These are phyloP conservation scores for Botrytis elliptica DNA, from an alignment of 2,329 filamentous ascomycete species.

Conservation along the genomic window DNA sequence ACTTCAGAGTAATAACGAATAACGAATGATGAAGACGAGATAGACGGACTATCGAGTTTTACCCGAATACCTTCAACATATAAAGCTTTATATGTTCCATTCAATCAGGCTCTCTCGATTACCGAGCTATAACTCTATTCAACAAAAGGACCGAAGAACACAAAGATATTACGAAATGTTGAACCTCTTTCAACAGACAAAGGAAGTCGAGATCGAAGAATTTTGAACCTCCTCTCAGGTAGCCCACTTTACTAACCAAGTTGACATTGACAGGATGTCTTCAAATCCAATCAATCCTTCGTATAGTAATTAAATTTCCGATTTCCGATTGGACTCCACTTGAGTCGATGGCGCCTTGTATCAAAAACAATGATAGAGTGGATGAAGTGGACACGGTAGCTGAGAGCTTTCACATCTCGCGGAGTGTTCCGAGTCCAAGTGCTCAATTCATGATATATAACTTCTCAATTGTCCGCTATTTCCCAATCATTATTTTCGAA, in stretches of 20 bases:
- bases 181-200: not conserved
- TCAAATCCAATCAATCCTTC: not conserved
- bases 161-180: slow-evolving; percentile 14
- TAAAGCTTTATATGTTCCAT: not conserved
- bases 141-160: slow-evolving; percentile 15
- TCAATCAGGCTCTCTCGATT: not conserved
- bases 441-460: not conserved
- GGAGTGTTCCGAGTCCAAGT: not conserved
- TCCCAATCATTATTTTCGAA: not conserved
- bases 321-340: not conserved
- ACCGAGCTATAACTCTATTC: not conserved
- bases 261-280: not conserved
- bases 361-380: not conserved
- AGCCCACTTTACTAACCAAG: slow-evolving; percentile 6
- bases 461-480: not conserved
- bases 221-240: not conserved
- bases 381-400: not conserved
- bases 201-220: slow-evolving; percentile 13
- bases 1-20: not conserved
- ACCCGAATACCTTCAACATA: not conserved
- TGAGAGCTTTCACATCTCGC: not conserved
- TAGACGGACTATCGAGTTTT: not conserved
- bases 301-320: slow-evolving; percentile 7
- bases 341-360: not conserved
- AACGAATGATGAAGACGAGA: not conserved